Conservation (phyloP, 1,284 basidiomycete species). For the Macrocybe sp. region DNA sequence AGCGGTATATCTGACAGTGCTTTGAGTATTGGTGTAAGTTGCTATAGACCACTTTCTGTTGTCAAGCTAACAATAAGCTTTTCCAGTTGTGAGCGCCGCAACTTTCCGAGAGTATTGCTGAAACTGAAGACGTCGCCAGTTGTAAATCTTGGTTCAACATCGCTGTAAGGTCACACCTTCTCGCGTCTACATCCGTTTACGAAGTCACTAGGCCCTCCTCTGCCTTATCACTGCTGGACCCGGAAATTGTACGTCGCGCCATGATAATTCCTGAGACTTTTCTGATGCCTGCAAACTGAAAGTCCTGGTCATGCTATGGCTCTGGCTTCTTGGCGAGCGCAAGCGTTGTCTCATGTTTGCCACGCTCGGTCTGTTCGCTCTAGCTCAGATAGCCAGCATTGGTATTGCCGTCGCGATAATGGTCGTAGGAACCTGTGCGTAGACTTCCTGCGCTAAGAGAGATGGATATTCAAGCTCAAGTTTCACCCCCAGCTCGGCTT, state of each 20-base stretch:
- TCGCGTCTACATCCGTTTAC: neutral
- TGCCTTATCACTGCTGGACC: constrained; percentile 32
- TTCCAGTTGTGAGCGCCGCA: neutral
- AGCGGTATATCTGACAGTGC: constrained; percentile 17
- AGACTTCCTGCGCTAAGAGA: neutral
- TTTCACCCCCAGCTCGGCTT: constrained; percentile 2
- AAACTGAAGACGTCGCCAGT: constrained; percentile 18
- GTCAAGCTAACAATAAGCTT: neutral
- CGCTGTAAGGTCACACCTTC: constrained; percentile 13
- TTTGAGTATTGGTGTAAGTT: constrained; percentile 9
- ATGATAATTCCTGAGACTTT: neutral
- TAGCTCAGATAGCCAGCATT: constrained; percentile 26
- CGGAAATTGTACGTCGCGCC: constrained; percentile 31
- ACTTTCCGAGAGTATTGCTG: constrained; percentile 13
- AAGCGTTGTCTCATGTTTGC: constrained; percentile 26
- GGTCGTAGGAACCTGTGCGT: constrained; percentile 28
- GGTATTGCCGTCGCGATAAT: constrained; percentile 22
- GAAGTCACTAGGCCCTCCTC: constrained; percentile 19
- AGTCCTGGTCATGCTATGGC: constrained; percentile 37
- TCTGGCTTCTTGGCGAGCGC: constrained; percentile 40
- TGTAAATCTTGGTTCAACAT: constrained; percentile 31
- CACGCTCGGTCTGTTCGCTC: constrained; percentile 28
- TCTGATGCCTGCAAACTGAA: neutral
- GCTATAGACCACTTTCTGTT: neutral
- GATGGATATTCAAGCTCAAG: neutral